Conservation (phyloP, 345 rosid species). For the Citrus inodora region DNA sequence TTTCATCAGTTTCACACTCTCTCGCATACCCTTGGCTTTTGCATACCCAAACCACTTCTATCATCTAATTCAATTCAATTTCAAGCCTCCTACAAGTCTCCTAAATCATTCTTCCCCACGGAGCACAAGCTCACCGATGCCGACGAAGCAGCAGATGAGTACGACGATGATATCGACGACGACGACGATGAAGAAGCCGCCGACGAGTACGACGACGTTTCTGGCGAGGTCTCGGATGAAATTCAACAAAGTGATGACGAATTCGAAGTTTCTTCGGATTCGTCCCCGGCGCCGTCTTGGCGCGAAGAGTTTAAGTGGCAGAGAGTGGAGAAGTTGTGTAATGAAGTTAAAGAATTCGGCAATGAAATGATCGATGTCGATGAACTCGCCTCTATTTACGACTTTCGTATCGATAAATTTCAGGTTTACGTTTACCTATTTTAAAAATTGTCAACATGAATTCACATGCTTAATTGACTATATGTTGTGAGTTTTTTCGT, state of each 20-base stretch:
- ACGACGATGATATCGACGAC: constrained; percentile 36
- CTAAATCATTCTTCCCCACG: constrained; percentile 41
- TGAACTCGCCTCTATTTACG: constrained; percentile 72
- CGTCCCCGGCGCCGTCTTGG: constrained; percentile 19
- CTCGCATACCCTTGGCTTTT: constrained; percentile 24
- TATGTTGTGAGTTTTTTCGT: neutral
- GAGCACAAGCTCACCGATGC: constrained; percentile 63
- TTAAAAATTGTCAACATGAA: neutral
- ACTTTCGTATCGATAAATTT: constrained; percentile 88
- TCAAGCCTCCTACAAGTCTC: constrained; percentile 34
- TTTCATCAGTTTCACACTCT: constrained; percentile 17
- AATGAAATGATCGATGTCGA: constrained; percentile 68
- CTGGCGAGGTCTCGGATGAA: constrained; percentile 37
- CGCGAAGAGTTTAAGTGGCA: constrained; percentile 50
- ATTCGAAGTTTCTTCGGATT: constrained; percentile 33
- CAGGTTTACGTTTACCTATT: constrained; percentile 45
- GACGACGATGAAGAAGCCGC: constrained; percentile 52
- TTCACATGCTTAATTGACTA: neutral
- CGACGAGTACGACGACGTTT: constrained; percentile 59
- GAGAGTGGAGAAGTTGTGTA: constrained; percentile 77
- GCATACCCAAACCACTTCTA: constrained; percentile 28
- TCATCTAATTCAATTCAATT: constrained; percentile 17
- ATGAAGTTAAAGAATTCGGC: constrained; percentile 64
- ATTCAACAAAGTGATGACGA: constrained; percentile 48
- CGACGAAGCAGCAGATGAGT: constrained; percentile 49